Base-by-base conservation (phyloP, 345 rosid species). In the Brassica carinata region DNA sequence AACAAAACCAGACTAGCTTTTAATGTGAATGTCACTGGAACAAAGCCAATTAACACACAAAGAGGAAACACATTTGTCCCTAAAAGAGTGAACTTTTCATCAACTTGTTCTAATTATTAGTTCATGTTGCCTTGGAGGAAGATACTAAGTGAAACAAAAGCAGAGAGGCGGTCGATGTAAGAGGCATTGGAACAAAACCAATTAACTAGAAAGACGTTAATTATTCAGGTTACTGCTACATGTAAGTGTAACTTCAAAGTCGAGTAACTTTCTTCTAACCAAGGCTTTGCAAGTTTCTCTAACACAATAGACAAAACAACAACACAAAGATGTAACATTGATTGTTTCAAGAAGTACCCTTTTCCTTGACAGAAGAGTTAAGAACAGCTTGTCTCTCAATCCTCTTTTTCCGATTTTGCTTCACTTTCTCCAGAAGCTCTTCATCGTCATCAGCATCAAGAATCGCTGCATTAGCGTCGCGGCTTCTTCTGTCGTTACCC, bases 381-480 rank as follows among this genome's bases (percentile, higher is more conserved):
- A 95, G 81, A 63, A 89, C 86, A 67, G 87, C 89, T 77, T 91
- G 99, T 84, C 85, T 90, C 86, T 95, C 98, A 67, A 95, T 87
- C 85, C 99, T 89, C 92, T 86, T 91, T 81, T 90, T 86, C 75
- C 97, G 88, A 82, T 95, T 97, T 82, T 23, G 83, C 84, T 95
- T 91, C 59, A 93, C 98, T 79, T 79, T 95, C 85, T 95, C 98
- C 84, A 95, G 10, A 6, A 95, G 90, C 85, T 95, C 99, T 67
- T 76, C 87, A 82, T 91, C 97, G 38, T 95, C 99, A 74, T 95
- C 98, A 19, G 99, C 96, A 78, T 95, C 98, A 10, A 95, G 85
- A 30, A 95, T 86, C 61, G 97, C 93, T 38, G 97, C 97, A 87
- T 84, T 85, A 29, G 89, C 89, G n/a, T 73, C 78, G 6, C 40